A percentile compares a stretch with the other conserved stretches of the same genome.
Evolutionary conservation across 306 rosid species (phyloP).

Genomic region (Datisca glomerata): DNA sequence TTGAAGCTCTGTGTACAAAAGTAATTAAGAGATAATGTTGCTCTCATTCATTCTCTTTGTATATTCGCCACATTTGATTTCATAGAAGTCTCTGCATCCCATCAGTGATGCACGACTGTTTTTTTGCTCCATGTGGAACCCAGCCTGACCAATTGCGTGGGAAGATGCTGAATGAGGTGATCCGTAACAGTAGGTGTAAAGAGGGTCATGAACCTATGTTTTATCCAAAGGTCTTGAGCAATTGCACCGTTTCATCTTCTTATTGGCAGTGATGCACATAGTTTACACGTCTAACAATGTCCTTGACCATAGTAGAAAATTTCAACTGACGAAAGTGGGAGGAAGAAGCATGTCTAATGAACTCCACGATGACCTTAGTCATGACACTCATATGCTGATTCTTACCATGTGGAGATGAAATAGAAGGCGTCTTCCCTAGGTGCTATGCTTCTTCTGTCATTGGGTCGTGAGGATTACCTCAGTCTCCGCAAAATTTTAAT

Average conservation of each 20-base stretch:
- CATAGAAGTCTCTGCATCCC: slow-evolving; percentile 80
- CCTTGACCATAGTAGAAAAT: slow-evolving; percentile 90
- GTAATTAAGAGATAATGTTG: slow-evolving; percentile 97
- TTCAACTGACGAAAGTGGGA: no score
- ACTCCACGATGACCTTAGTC: no score
- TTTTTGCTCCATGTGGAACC: slow-evolving; percentile 72
- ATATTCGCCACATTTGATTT: slow-evolving; percentile 80
- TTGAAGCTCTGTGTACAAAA: no score
- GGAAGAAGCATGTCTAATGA: no score
- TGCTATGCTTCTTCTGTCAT: no score
- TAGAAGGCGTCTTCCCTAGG: no score
- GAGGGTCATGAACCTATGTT: slow-evolving; percentile 91
- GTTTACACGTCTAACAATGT: slow-evolving; percentile 92
- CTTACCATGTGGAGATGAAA: no score
- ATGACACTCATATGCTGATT: no score
- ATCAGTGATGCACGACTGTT: slow-evolving; percentile 52
- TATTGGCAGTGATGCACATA: slow-evolving; percentile 90
- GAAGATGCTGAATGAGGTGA: slow-evolving; percentile 41
- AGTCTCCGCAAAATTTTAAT: no score
- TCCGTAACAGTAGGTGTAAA: slow-evolving; percentile 59
- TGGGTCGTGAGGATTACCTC: no score
- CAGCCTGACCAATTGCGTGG: slow-evolving; percentile 39
- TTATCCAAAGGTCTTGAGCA: slow-evolving; percentile 90
- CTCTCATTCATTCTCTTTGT: slow-evolving; percentile 94
- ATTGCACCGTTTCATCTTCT: slow-evolving; percentile 91